phyloP scores from a whole-genome alignment of 257 asterid species.

The Solanum neorickii region DNA sequence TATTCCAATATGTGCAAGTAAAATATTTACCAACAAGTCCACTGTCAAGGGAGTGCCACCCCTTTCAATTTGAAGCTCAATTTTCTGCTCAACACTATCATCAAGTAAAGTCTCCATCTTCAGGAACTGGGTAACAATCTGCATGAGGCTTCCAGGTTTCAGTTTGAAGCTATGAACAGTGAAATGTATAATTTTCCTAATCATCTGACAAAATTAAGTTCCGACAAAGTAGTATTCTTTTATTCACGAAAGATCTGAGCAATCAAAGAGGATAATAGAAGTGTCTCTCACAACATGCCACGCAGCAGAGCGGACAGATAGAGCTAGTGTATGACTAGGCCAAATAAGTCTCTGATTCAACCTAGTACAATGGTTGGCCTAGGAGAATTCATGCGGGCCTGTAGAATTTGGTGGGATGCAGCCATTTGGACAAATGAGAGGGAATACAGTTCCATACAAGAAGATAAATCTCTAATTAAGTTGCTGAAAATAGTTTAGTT shows the following conservation, averaged over 20 bases:
- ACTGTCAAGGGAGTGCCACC: slow-evolving; percentile 82
- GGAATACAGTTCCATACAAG: neutral
- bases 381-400: neutral
- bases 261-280: neutral
- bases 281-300: neutral
- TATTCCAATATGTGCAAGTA: neutral
- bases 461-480: neutral
- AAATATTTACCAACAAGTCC: slow-evolving; percentile 49
- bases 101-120: slow-evolving; percentile 86
- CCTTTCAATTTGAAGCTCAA: slow-evolving; percentile 93
- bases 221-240: neutral
- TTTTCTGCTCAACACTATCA: slow-evolving; percentile 55
- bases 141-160: slow-evolving; percentile 22
- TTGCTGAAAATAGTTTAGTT: neutral
- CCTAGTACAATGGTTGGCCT: neutral
- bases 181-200: neutral
- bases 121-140: slow-evolving; percentile 92
- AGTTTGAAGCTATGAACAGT: neutral
- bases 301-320: neutral
- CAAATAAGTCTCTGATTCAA: neutral
- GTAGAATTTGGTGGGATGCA: neutral
- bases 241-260: neutral
- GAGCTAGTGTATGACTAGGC: neutral
- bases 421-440: neutral
- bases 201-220: neutral